These are phyloP conservation scores for Phaeomoniella chlamydospora DNA, from an alignment of 2,329 filamentous ascomycete genomes.

Conservation along the genomic window DNA sequence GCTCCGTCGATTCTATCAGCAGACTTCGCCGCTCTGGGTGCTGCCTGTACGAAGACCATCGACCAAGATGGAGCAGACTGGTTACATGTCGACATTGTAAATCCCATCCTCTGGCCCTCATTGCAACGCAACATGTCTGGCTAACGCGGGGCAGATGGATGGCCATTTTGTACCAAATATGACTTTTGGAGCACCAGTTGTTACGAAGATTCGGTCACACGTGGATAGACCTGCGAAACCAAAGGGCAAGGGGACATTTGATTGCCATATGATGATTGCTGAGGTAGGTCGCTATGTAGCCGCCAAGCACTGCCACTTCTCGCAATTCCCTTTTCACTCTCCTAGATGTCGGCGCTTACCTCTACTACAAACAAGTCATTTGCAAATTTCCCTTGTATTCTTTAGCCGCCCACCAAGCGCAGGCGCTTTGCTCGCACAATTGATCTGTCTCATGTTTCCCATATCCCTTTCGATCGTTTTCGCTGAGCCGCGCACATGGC, in stretches of 20 bases:
- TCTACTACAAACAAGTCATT: conserved; percentile 1
- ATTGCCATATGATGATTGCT: conserved; percentile 99
- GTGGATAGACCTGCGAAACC: conserved; percentile 59
- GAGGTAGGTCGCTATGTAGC: conserved; percentile 49
- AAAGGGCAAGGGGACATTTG: conserved; percentile 79
- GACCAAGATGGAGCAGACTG: conserved; percentile 73
- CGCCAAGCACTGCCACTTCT: no score
- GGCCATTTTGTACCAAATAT: conserved; percentile 98
- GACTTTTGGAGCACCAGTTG: conserved; percentile 88
- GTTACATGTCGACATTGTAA: conserved; percentile 87
- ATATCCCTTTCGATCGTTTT: neutral
- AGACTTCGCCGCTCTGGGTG: conserved; percentile 80
- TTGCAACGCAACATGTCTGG: no score
- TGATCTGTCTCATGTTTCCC: neutral
- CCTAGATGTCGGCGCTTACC: neutral
- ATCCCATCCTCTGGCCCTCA: conserved; percentile 1
- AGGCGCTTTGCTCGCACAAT: no score
- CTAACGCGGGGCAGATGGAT: conserved; percentile 48
- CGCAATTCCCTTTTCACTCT: neutral
- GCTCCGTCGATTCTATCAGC: conserved; percentile 96
- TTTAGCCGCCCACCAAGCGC: neutral
- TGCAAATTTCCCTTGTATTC: neutral
- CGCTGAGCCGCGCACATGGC: neutral
- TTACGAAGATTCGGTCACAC: conserved; percentile 80
- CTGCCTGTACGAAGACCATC: conserved; percentile 77